Base-by-base conservation (phyloP, 306 rosid species). In the Begonia masoniana region DNA sequence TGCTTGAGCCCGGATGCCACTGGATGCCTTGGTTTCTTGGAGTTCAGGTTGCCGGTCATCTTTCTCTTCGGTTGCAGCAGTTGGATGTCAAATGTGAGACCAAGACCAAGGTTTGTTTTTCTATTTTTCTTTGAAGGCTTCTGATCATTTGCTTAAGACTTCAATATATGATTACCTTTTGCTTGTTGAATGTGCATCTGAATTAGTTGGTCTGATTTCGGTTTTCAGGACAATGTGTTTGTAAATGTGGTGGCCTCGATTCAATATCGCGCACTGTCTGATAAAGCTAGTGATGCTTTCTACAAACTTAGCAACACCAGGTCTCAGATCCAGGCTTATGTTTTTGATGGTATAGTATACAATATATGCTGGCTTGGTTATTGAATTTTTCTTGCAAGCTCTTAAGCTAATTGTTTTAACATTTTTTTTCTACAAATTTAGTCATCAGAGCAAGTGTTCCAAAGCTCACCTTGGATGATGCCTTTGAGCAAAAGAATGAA, bases 361-460 rank as follows among this genome's bases (percentile, higher is more conserved):
- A 46, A 26, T 35, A 61, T 47, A 65, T 50, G 58, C 19, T 17
- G 19, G 19, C 19, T 17, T 17, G 19, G 19, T 17, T 17, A 17
- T 17, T 17, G 19, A 17, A 17, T 0, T 17, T 17, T 17, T 17
- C 19, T 17, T 1, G 19, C 19, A 17, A 17, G 19, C 19, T 17
- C 19, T 0, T 17, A 55, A 23, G 46, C 15, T 14, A 24, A 12
- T 47, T 23, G 16, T 41, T 47, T 21, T 12, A 57, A 67, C 39
- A 31, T 31, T 31, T 31, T 7, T 26, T 31, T 31, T 7, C 39
- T 31, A 7, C 7, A 31, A 13, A 15, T 6, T 36, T 65, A 88
- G 97, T 89, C 53, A 89, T 89, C 35, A 77, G 97, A 72, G 95
- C 94, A 15, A 80, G 76, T 68, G 95, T 89, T 43, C 97, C 97